A percentile compares a stretch with the other conserved stretches of the same genome.
These are phyloP conservation scores for Starmerella apis DNA, from an alignment of 805 yeast species.

Conservation along the genomic window DNA sequence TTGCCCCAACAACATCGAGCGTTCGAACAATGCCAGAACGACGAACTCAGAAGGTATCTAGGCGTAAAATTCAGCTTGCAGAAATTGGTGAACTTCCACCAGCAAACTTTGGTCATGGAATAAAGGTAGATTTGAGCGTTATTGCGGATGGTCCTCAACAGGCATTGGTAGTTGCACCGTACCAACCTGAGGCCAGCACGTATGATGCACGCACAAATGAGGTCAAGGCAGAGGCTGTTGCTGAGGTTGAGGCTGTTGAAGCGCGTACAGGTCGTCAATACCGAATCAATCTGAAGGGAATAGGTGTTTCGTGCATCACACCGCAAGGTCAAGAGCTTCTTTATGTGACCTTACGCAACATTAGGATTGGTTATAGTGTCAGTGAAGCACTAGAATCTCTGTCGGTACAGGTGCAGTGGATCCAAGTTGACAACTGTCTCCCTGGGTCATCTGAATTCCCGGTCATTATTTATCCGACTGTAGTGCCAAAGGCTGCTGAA, in stretches of 20 bases:
- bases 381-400: conserved; percentile 75
- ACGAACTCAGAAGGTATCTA: not conserved
- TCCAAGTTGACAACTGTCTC: conserved; percentile 85
- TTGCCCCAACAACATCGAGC: not conserved
- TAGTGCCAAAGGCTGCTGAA: conserved; percentile 68
- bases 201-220: conserved; percentile 36
- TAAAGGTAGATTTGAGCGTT: conserved; percentile 74
- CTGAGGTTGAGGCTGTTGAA: conserved; percentile 20
- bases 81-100: conserved; percentile 90
- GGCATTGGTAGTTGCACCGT: conserved; percentile 70
- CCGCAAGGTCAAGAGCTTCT: conserved; percentile 63
- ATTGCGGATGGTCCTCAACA: conserved; percentile 95
- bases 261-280: conserved; percentile 29
- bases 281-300: conserved; percentile 56
- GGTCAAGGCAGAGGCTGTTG: conserved; percentile 21
- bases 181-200: conserved; percentile 66
- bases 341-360: conserved; percentile 70
- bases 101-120: conserved; percentile 46
- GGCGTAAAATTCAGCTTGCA: conserved; percentile 67
- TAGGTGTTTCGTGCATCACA: conserved; percentile 78
- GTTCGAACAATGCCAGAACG: not conserved
- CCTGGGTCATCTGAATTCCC: conserved; percentile 75
- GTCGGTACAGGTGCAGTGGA: conserved; percentile 79
- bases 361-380: conserved; percentile 70
- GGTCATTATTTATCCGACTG: conserved; percentile 78